These are phyloP conservation scores for Aspergillus quadricinctus DNA, from an alignment of 2,329 filamentous ascomycete species.

Conservation along the genomic window DNA sequence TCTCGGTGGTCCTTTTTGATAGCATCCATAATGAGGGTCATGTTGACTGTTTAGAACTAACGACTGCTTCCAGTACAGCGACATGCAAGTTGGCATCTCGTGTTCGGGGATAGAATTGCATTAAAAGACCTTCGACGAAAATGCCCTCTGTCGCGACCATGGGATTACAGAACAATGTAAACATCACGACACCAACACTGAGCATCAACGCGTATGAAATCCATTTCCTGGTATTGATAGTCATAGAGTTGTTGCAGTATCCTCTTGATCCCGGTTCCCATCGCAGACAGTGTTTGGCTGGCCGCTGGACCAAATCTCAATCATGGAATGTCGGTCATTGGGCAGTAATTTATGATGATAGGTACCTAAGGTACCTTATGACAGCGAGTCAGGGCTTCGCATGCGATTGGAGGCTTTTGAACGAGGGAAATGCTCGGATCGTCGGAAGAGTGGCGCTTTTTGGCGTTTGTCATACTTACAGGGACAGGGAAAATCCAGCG, in stretches of 20 bases:
- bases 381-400: background rate
- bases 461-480: no score
- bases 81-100: background rate
- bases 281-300: background rate
- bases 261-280: background rate
- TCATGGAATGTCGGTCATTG: background rate
- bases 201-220: background rate
- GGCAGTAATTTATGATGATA: background rate
- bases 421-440: background rate
- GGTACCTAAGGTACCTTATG: background rate
- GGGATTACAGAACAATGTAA: background rate
- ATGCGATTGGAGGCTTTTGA: background rate
- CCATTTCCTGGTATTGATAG: no score
- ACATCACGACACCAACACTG: background rate
- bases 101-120: background rate
- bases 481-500: no score
- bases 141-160: background rate
- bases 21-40: slow-evolving; percentile 30
- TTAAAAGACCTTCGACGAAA: background rate
- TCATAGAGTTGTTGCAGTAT: background rate
- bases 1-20: slow-evolving; percentile 43
- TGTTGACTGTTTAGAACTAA: slow-evolving; percentile 1
- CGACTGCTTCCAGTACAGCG: no score
- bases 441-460: no score
- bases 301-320: background rate